Evolutionary conservation across 495 filamentous ascomycete genomes (phyloP).

Genomic region (Podospora appendiculata): DNA sequence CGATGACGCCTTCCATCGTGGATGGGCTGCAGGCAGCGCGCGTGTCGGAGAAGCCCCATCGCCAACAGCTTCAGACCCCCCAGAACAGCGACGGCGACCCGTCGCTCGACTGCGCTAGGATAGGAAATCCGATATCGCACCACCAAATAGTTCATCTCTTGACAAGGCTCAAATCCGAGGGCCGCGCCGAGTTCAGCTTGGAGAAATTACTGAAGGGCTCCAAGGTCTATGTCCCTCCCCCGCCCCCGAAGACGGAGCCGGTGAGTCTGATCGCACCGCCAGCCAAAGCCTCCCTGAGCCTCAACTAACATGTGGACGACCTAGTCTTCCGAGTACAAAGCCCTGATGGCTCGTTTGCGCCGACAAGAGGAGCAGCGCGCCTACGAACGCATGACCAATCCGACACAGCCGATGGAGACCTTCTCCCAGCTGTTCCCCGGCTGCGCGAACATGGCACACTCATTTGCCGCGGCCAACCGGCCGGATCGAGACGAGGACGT

Average conservation of each 20-base stretch:
- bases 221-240: conserved; percentile 66
- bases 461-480: conserved; percentile 42
- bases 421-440: conserved; percentile 52
- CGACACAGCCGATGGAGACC: conserved; percentile 44
- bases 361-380: conserved; percentile 67
- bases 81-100: conserved; percentile 23
- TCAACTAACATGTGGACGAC: neutral
- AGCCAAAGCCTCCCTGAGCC: too few relatives aligned
- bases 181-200: conserved; percentile 34
- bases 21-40: conserved; percentile 44
- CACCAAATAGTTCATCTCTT: conserved; percentile 64
- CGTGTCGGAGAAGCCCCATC: neutral
- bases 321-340: conserved; percentile 81
- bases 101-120: conserved; percentile 34
- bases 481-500: conserved; percentile 28
- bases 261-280: conserved; percentile 38
- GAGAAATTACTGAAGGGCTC: conserved; percentile 64
- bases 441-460: conserved; percentile 34
- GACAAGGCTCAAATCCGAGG: conserved; percentile 38
- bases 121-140: conserved; percentile 73
- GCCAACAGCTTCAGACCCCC: neutral
- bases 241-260: conserved; percentile 68
- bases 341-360: conserved; percentile 77
- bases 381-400: conserved; percentile 70
- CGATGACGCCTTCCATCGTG: conserved; percentile 62